A percentile compares a stretch with the other conserved stretches of the same genome.
These are phyloP conservation scores for Setaria viridis DNA, from an alignment of 202 grass and related monocot species.

Conservation along the genomic window DNA sequence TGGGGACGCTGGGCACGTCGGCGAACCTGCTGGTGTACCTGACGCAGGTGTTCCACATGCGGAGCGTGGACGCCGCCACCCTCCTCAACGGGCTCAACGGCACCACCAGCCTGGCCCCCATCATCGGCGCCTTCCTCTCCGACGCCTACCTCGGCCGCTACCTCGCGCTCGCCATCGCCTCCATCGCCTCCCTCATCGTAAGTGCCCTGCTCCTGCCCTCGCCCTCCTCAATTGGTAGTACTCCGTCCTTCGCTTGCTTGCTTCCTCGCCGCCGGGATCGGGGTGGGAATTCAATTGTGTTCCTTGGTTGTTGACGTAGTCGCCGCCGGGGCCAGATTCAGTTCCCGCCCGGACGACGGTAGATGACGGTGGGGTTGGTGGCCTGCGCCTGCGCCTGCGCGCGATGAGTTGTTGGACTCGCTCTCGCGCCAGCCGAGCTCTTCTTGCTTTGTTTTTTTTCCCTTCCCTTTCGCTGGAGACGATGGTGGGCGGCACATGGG, in stretches of 20 bases:
- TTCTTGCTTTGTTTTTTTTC: neutral
- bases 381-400: neutral
- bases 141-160: conserved; percentile 91
- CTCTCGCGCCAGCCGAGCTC: neutral
- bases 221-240: no score
- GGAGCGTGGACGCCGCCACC: conserved; percentile 70
- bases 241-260: no score
- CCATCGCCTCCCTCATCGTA: conserved; percentile 78
- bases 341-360: neutral
- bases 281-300: neutral
- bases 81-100: conserved; percentile 75
- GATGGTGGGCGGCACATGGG: conserved; percentile 22
- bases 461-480: neutral
- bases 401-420: neutral
- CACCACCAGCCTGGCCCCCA: conserved; percentile 79
- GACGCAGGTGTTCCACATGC: conserved; percentile 88
- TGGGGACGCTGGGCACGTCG: conserved; percentile 79
- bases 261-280: neutral
- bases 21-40: conserved; percentile 95
- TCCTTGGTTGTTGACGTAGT: neutral
- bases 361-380: conserved; percentile 30
- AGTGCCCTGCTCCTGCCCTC: neutral
- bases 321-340: conserved; percentile 40
- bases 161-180: conserved; percentile 74
- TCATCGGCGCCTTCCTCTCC: conserved; percentile 94